Evolutionary conservation across 73 alveolate species (phyloP), one percentile per base, ranked within the genome.

Genomic region (Symbiodinium pilosum): DNA sequence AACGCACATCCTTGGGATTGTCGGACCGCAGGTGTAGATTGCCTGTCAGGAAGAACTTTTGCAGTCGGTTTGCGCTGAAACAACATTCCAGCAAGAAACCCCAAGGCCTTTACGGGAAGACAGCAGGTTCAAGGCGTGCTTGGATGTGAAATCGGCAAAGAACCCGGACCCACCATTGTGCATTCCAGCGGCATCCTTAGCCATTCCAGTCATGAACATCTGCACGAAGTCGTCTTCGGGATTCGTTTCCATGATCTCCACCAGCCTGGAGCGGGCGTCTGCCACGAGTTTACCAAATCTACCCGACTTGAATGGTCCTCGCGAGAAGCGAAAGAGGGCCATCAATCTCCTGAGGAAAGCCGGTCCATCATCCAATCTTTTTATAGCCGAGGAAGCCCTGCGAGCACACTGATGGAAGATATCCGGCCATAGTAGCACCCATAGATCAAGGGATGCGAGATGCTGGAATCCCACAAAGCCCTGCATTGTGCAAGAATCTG

Each of bases 361-460:
- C 21, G 11, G 9, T 30, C 92, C 92, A 0, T 84, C 44, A 21
- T 40, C 42, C 30, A 36, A 9, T 1, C 28, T 8, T 2, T 24
- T 8, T 7, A 84, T 84, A 0, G 92, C 92, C 44, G 34, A 4
- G 16, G 92, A 52, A 0, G 92, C 43, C 36, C 43, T 84, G n/a
- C 92, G 18, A 30, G 92, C n/a, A 30, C 36, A 5, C 92, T 84
- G 41, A 30, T 84, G 92, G 6, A 84, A 36, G 28, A 84, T 0
- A n/a, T 84, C 92, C 3, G 92, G 92, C 92, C 92, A 84, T 30
- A 84, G 20, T 43, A 84, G 28, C 14, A 3, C 73, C 92, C 92
- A 84, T 43, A 40, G 38, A 4, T 28, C 30, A 5, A 28, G 73
- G 0, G 24, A 7, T 69, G 73, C 18, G 4, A 84, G 43, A 43